phyloP scores from a whole-genome alignment of 2,329 filamentous ascomycete genomes.

The Colletotrichum costaricense region DNA sequence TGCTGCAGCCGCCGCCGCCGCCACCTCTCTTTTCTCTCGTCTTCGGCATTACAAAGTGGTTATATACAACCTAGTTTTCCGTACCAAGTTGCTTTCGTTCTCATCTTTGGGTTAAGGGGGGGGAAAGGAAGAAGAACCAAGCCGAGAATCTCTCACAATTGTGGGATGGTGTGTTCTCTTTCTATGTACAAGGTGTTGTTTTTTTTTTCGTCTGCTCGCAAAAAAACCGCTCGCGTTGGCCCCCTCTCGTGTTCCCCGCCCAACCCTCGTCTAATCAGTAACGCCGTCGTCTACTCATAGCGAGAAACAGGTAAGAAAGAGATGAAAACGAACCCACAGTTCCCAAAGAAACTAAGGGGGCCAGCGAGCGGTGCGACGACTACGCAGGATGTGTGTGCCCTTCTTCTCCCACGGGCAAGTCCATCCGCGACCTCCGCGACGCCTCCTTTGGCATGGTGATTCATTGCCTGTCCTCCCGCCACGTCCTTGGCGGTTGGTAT shows the following conservation, averaged over 20 bases:
- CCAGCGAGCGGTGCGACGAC: constrained; percentile 28
- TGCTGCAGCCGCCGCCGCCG: background rate
- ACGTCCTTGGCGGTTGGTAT: background rate
- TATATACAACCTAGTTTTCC: constrained; percentile 29
- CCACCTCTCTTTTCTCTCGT: background rate
- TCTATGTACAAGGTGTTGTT: constrained; percentile 21
- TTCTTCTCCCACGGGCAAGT: background rate
- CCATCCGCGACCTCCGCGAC: constrained; percentile 16
- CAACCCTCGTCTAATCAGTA: background rate
- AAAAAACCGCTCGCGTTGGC: background rate
- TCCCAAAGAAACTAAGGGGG: background rate
- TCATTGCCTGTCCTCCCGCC: background rate
- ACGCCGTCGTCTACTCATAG: background rate
- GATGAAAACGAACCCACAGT: no score
- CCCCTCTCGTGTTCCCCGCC: background rate
- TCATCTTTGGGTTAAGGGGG: background rate
- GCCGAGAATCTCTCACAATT: constrained; percentile 21
- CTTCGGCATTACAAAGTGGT: constrained; percentile 34
- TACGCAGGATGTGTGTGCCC: constrained; percentile 7
- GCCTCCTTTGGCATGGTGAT: background rate
- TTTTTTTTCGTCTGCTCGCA: constrained; percentile 29
- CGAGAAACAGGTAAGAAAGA: background rate
- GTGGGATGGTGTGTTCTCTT: background rate
- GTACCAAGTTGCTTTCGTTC: constrained; percentile 3
- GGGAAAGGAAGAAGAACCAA: background rate